Base-by-base conservation (phyloP, 2,329 filamentous ascomycete genomes). In the Aspergillus fumigatus region DNA sequence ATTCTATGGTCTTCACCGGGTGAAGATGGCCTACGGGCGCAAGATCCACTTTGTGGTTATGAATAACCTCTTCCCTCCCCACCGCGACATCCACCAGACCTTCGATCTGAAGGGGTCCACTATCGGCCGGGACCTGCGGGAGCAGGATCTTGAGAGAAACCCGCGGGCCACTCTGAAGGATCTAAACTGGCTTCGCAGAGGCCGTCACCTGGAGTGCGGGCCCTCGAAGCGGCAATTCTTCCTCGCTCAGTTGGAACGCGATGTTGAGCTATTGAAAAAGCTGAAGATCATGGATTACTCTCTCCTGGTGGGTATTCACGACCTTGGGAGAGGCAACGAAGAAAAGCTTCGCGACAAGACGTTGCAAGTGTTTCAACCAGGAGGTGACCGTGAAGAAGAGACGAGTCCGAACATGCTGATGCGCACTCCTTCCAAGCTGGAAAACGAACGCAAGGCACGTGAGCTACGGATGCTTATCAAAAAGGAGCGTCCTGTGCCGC, bases 11-110 rank as follows among this genome's bases (percentile, higher is more conserved):
- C 81, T 99, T 19, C 94, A 99, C 75, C 87, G 94, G 59, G 94
- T 99, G 67, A 99, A 99, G 82, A 95, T 97, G 80, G 92, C 93
- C 0, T 97, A 96, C 71, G 94, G 94, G 60, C 88, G 93, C 70
- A 99, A 99, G 78, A 97, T 97, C 54, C 94, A 99, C 75, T 99
- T 99, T 67, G 94, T 99, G 58, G 92, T 99, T 71, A 99, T 99
- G 94, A 99, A 99, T 80, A 99, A 99, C 73, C 83, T 99, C 17
- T 99, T 99, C 70, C 94, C 94, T 11, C 93, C 94, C 6, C 94
- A 99, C 76, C 86, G 93, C 65, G 94, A 99, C 73, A 97, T 99
- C 59, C 94, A 99, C 77, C 87, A 91, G 69, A 99, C 92, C 3
- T 99, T 96, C 69, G 94, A 99, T 73, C 75, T 99, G 65, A 99